These are phyloP conservation scores for Leishmania guyanensis DNA, from an alignment of 208 protist genomes.

Conservation along the genomic window DNA sequence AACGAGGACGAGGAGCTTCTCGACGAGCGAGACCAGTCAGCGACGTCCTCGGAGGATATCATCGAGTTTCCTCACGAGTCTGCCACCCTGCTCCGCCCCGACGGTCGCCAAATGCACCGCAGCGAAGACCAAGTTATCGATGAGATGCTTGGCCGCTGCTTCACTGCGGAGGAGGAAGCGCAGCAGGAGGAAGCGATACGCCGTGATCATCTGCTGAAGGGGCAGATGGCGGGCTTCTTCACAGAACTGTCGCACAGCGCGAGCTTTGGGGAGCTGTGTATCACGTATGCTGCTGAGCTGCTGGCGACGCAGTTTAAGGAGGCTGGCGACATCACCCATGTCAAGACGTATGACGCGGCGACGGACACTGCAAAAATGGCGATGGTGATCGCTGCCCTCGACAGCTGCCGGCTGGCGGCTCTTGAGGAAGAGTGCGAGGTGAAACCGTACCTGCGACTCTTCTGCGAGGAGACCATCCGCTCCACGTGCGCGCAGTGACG, in stretches of 20 bases:
- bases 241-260: slow-evolving; percentile 58
- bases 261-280: slow-evolving; percentile 70
- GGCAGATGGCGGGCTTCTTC: slow-evolving; percentile 65
- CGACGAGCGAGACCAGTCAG: slow-evolving; percentile 6
- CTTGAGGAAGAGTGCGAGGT: slow-evolving; percentile 73
- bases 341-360: slow-evolving; percentile 56
- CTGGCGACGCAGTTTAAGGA: slow-evolving; percentile 31
- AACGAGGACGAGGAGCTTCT: slow-evolving; percentile 31
- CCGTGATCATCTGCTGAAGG: slow-evolving; percentile 41
- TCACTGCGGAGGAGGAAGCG: slow-evolving; percentile 28
- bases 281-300: slow-evolving; percentile 53
- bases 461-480: slow-evolving; percentile 74
- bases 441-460: slow-evolving; percentile 62
- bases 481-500: slow-evolving; percentile 52
- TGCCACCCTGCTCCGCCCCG: slow-evolving; percentile 34
- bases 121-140: slow-evolving; percentile 8
- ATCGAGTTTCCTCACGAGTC: slow-evolving; percentile 49
- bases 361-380: slow-evolving; percentile 60
- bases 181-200: slow-evolving; percentile 44
- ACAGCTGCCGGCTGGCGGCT: slow-evolving; percentile 50
- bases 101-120: slow-evolving; percentile 31
- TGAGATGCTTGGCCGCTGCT: slow-evolving; percentile 17
- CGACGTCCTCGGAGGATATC: slow-evolving; percentile 39
- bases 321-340: slow-evolving; percentile 37
- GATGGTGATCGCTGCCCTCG: slow-evolving; percentile 60